phyloP scores from a whole-genome alignment of 148 eudicot species.

The Cornus controversa region DNA sequence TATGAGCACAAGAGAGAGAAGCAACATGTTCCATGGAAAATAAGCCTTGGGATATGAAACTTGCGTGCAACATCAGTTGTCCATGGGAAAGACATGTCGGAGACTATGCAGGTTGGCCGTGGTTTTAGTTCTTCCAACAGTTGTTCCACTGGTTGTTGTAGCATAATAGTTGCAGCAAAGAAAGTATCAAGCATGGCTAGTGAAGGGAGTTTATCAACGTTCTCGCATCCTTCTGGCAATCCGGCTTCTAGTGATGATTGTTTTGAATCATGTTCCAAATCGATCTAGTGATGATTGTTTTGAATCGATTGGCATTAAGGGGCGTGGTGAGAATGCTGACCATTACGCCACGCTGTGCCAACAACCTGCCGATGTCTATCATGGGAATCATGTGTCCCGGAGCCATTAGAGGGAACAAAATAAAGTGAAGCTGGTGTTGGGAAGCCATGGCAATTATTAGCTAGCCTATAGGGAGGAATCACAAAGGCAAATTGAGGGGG shows the following conservation, averaged over 20 bases:
- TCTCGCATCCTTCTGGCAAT: slow-evolving; percentile 53
- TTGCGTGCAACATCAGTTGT: slow-evolving; percentile 33
- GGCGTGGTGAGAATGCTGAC: slow-evolving; percentile 55
- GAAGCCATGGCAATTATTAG: slow-evolving; percentile 16
- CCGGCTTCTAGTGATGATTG: slow-evolving; percentile 32
- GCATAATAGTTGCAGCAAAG: slow-evolving; percentile 29
- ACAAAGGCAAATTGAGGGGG: neutral
- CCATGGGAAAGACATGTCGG: slow-evolving; percentile 54
- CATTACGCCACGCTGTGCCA: slow-evolving; percentile 27
- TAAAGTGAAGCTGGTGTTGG: slow-evolving; percentile 39
- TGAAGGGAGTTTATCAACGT: slow-evolving; percentile 46
- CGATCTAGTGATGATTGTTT: slow-evolving; percentile 23
- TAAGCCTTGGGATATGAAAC: slow-evolving; percentile 40
- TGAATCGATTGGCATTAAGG: slow-evolving; percentile 32
- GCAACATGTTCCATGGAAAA: slow-evolving; percentile 60
- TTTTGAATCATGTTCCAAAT: no score
- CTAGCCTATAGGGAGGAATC: no score
- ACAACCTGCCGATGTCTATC: slow-evolving; percentile 48
- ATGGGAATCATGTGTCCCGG: slow-evolving; percentile 64
- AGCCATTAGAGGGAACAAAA: slow-evolving; percentile 48
- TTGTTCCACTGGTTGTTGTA: slow-evolving; percentile 33
- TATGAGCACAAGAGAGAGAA: slow-evolving; percentile 45
- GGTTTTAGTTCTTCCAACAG: slow-evolving; percentile 24
- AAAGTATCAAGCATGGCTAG: slow-evolving; percentile 24
- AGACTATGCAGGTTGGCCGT: slow-evolving; percentile 41